Evolutionary conservation across 139 green algal genomes (phyloP), one percentile per base, ranked within the genome.

Genomic region (Zygnema circumcarinatum): DNA sequence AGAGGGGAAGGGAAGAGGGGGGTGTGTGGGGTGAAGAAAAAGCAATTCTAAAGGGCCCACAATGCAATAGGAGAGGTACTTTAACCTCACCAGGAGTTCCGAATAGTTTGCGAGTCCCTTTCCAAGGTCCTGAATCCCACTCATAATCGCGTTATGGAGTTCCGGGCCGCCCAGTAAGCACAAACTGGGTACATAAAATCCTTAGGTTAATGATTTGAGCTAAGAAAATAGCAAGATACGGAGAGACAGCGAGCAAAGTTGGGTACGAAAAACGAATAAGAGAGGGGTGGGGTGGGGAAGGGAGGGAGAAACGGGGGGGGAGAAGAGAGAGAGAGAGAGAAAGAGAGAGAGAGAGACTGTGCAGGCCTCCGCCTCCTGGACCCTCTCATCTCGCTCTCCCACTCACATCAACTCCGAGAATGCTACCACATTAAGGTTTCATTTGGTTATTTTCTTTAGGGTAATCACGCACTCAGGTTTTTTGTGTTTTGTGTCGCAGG

Each of bases 121-220:
- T 2, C 52, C 69, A 3, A 85, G 79, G 22, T 85, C 79, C 41
- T 85, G 79, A 31, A 85, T 76, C 20, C 79, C 79, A 38, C 79
- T 85, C 2, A 85, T 78, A 36, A 85, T 85, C 2, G 79, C 79
- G 7, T 85, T 85, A 36, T 85, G 79, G 32, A 85, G 29, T 76
- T 85, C 79, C 11, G 40, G 79, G 2, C 32, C 79, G 2, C 79
- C 79, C 2, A 2, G 32, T 3, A 85, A 11, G 20, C 79, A 85
- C n/a, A 85, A 38, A 2, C 79, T 85, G 79, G 29, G 3, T 16
- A 32, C 16, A 22, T 79, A 20, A 79, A 79, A n/a, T n/a, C n/a
- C n/a, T 72, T 32, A 25, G 25, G 73, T 33, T 72, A 32, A 21
- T 21, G 21, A 80, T 25, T 22, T 25, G 21, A 72, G 73, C 25